A percentile compares a stretch with the other conserved stretches of the same genome.
phyloP scores from a whole-genome alignment of 495 filamentous ascomycete genomes.

The Hypoxylon perforatum region DNA sequence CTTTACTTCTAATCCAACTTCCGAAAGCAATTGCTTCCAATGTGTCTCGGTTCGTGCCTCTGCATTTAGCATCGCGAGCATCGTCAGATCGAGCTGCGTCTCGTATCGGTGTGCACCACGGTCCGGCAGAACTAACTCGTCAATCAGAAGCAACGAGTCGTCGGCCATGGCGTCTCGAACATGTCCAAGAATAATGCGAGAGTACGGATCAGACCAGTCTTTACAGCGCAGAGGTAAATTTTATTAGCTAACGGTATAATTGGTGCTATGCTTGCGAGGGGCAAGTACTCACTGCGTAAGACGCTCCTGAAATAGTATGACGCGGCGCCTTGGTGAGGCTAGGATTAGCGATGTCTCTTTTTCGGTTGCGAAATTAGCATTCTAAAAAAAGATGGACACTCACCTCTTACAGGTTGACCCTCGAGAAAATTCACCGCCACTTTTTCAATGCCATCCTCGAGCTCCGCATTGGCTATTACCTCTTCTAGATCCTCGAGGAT shows the following conservation, averaged over 20 bases:
- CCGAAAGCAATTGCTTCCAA: constrained; percentile 53
- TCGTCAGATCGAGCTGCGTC: constrained; percentile 51
- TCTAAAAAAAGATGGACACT: constrained; percentile 6
- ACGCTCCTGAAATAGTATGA: constrained; percentile 53
- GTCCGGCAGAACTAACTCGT: constrained; percentile 58
- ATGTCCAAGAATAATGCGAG: constrained; percentile 50
- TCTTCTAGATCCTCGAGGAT: constrained; percentile 65
- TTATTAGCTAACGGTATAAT: constrained; percentile 23
- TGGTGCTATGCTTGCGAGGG: not conserved
- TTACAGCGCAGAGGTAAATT: constrained; percentile 30
- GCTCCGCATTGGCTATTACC: constrained; percentile 44
- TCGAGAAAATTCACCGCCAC: constrained; percentile 63
- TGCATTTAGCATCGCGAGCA: constrained; percentile 53
- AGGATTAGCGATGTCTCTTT: not conserved
- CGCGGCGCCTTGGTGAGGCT: constrained; percentile 36
- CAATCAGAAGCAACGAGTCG: constrained; percentile 55
- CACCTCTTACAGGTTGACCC: constrained; percentile 60
- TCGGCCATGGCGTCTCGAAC: constrained; percentile 51
- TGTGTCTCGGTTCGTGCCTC: constrained; percentile 55
- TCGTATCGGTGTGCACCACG: constrained; percentile 35
- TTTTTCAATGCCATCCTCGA: constrained; percentile 58
- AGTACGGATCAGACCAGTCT: constrained; percentile 56
- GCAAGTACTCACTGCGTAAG: constrained; percentile 32
- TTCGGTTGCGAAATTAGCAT: not conserved
- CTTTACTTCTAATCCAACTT: constrained; percentile 49